Percentiles rank a stretch among this genome's conserved stretches.
These are phyloP conservation scores for Yarrowia keelungensis DNA, from an alignment of 805 yeast species.

Conservation along the genomic window DNA sequence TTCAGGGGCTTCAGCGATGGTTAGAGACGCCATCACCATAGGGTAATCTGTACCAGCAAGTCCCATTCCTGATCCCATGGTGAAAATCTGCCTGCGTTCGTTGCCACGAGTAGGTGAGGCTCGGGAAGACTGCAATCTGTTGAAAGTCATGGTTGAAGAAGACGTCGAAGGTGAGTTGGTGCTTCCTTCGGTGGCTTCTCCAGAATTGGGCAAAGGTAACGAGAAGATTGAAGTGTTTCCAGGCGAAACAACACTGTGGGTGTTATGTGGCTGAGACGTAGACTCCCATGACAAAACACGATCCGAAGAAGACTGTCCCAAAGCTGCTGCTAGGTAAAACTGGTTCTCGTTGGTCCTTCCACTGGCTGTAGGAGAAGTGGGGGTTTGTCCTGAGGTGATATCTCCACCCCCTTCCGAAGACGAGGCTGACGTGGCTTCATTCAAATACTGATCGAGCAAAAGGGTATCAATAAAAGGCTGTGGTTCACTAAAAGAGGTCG, in stretches of 20 bases:
- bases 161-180: slow-evolving; percentile 1
- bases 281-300: slow-evolving; percentile 14
- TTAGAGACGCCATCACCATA: not conserved
- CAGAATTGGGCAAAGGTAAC: slow-evolving; percentile 4
- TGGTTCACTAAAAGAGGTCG: slow-evolving; percentile 21
- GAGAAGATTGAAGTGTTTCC: slow-evolving; percentile 33
- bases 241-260: slow-evolving; percentile 15
- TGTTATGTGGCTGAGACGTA: not conserved
- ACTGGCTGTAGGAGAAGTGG: not conserved
- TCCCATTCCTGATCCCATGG: slow-evolving; percentile 34
- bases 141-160: slow-evolving; percentile 6
- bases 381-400: slow-evolving; percentile 1
- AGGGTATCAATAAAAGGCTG: slow-evolving; percentile 35
- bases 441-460: slow-evolving; percentile 13
- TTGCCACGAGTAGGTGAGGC: not conserved
- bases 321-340: slow-evolving; percentile 16
- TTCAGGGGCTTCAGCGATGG: not conserved
- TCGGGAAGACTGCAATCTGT: slow-evolving; percentile 5
- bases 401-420: slow-evolving; percentile 35
- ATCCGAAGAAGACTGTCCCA: slow-evolving; percentile 17
- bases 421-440: slow-evolving; percentile 18
- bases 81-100: slow-evolving; percentile 15
- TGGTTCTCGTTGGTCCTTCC: slow-evolving; percentile 15
- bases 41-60: slow-evolving; percentile 28
- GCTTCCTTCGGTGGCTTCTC: slow-evolving; percentile 13